Percentiles rank a stretch among this genome's conserved stretches.
phyloP scores from a whole-genome alignment of 2,329 filamentous ascomycete genomes.

The Aureobasidium sp. region DNA sequence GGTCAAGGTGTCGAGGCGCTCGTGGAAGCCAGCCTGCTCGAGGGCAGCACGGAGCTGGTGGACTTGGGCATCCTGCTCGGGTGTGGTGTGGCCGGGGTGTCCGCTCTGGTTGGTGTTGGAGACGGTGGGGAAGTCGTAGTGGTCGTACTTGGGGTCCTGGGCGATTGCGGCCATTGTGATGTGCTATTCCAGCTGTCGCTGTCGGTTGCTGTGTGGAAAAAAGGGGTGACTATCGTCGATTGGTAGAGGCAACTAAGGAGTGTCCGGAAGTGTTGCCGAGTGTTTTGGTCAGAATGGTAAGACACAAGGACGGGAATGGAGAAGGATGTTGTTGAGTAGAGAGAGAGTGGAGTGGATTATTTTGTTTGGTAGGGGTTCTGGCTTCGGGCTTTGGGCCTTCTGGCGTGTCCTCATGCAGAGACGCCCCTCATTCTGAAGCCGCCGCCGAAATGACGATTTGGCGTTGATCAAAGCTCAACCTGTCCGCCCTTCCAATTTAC shows the following conservation, averaged over 20 bases:
- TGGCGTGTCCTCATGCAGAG: slow-evolving; percentile 1
- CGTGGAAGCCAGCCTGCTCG: slow-evolving; percentile 73
- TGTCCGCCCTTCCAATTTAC: not conserved
- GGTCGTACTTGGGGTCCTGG: slow-evolving; percentile 84
- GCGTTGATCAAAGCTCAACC: slow-evolving; percentile 1
- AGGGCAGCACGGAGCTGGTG: slow-evolving; percentile 77
- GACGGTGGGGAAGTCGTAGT: slow-evolving; percentile 86
- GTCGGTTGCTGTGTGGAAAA: not conserved
- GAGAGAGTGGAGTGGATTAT: not conserved
- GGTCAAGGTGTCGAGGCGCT: slow-evolving; percentile 86
- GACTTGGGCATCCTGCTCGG: slow-evolving; percentile 83
- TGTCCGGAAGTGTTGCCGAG: not conserved
- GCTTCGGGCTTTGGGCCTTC: too few relatives aligned
- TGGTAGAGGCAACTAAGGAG: slow-evolving; percentile 1
- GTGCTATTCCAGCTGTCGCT: not conserved
- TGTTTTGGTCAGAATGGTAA: not conserved
- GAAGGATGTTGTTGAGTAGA: not conserved
- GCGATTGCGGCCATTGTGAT: slow-evolving; percentile 30
- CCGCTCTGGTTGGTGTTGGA: slow-evolving; percentile 64
- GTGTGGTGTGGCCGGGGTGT: slow-evolving; percentile 81
- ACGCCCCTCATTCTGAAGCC: slow-evolving; percentile 1
- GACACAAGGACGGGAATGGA: not conserved
- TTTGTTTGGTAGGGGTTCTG: slow-evolving; percentile 10
- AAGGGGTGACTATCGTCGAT: not conserved
- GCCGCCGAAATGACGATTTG: slow-evolving; percentile 4